A percentile compares a stretch with the other conserved stretches of the same genome.
phyloP scores from a whole-genome alignment of 768 basidiomycete species.

The Coprinopsis sp. region DNA sequence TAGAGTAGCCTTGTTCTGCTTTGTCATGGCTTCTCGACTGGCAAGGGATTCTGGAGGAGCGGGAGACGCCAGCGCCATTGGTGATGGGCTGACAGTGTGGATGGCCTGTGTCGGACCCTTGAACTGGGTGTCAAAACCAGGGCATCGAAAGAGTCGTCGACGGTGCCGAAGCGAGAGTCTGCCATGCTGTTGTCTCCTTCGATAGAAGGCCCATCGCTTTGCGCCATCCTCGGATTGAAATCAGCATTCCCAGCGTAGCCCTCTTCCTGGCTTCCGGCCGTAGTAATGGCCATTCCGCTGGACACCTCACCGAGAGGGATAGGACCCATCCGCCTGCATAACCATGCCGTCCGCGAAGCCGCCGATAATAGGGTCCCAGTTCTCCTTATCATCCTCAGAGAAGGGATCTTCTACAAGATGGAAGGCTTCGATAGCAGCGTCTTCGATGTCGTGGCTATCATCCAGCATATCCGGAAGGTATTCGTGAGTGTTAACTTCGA shows the following conservation, averaged over 20 bases:
- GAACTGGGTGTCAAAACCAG: neutral
- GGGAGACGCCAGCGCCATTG: neutral
- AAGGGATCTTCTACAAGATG: neutral
- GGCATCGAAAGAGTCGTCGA: no score
- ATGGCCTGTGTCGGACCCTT: neutral
- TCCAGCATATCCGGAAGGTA: neutral
- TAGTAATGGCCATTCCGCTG: no score
- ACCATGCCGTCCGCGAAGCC: no score
- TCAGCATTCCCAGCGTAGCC: no score
- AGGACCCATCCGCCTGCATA: no score
- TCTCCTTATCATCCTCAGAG: conserved; percentile 7
- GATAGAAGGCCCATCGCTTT: no score
- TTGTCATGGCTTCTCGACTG: neutral
- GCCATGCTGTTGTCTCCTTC: no score
- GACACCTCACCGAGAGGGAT: no score
- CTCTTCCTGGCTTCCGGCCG: no score
- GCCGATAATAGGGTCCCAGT: conserved; percentile 10
- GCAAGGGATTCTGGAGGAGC: neutral
- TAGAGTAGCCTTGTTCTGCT: neutral
- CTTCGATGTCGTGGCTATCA: neutral
- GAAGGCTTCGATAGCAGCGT: neutral
- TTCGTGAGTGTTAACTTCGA: neutral
- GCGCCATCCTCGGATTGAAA: no score
- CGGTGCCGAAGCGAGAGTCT: neutral
- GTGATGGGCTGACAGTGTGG: no score